Base-by-base conservation (phyloP, 2,329 filamentous ascomycete species). In the Furcasterigmium sp. region DNA sequence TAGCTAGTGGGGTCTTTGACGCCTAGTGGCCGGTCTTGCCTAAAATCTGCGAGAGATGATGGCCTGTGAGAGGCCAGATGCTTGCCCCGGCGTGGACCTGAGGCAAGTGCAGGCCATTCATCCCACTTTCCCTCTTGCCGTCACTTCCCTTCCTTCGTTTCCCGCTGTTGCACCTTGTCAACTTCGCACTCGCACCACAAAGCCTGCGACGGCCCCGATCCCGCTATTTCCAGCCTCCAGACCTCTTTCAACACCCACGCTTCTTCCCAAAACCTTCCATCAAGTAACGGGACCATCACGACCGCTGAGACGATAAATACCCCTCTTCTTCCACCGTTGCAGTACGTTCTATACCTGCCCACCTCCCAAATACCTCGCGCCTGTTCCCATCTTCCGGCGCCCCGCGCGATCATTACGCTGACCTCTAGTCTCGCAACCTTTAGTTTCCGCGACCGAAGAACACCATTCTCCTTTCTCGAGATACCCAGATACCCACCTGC, bases 401-500 rank as follows among this genome's bases (percentile, higher is more conserved):
- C 37, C 21, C 15, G 25, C 25, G 25, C 26, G 38, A 30, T 30
- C 19, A 21, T 30, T 8, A 25, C 25, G 17, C 38, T 35, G 32
- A 35, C 32, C 32, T 18, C 9, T 15, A 9, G n/a, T 17, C 17
- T 17, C 15, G 4, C 32, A n/a, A 18, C 32, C 32, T 17, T 15
- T 9, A 15, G 17, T 15, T 17, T 17, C 18, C 32, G 32, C 32
- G 32, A 35, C 32, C 32, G 32, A 35, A n/a, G n/a, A 35, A 17
- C n/a, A 10, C 15, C 17, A 17, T 41, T 20, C 26, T 38, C 28
- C 28, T 32, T 44, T 41, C 29, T 47, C 32, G 32, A 46, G 48
- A 50, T 53, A 50, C 50, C 48, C 43, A 44, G 47, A 46, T 47
- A 43, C 46, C 51, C 43, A 53, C 49, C 55, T 53, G 56, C 47